A percentile compares a stretch with the other conserved stretches of the same genome.
Evolutionary conservation across 805 yeast species (phyloP).

Genomic region (Cyberlindnera saturnus): DNA sequence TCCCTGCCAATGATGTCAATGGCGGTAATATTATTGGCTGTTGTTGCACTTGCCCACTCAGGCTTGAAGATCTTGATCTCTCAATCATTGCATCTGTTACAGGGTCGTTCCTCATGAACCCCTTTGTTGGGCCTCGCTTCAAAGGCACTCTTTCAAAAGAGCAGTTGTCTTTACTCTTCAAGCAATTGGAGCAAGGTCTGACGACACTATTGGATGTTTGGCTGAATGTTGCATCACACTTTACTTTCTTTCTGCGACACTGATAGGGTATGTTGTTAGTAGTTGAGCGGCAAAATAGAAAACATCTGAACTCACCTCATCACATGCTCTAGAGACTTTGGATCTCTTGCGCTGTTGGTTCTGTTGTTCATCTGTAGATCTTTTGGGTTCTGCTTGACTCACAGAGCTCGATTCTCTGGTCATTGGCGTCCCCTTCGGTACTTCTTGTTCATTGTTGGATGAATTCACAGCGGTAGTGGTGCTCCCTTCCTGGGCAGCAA

Average conservation of each 20-base stretch:
- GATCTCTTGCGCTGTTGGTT: slow-evolving; percentile 45
- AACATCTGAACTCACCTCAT: slow-evolving; percentile 30
- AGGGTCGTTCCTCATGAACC: slow-evolving; percentile 34
- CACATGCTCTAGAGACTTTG: slow-evolving; percentile 78
- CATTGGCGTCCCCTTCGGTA: not conserved
- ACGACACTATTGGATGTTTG: slow-evolving; percentile 39
- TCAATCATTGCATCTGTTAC: slow-evolving; percentile 8
- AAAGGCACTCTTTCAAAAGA: slow-evolving; percentile 66
- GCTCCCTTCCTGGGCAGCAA: not conserved
- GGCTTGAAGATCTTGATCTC: slow-evolving; percentile 13
- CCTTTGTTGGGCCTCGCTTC: slow-evolving; percentile 77
- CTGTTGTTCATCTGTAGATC: slow-evolving; percentile 2
- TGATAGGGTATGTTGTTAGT: not conserved
- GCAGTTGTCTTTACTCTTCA: slow-evolving; percentile 53
- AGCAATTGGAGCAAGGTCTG: slow-evolving; percentile 56
- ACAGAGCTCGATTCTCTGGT: not conserved
- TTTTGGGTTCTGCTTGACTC: not conserved
- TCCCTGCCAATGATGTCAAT: slow-evolving; percentile 10
- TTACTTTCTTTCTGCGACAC: slow-evolving; percentile 66
- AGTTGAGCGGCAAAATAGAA: not conserved
- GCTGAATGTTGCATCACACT: slow-evolving; percentile 58
- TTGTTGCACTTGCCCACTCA: slow-evolving; percentile 4
- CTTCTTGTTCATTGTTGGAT: not conserved
- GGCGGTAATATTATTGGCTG: slow-evolving; percentile 16
- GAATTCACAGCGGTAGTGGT: not conserved